These are phyloP conservation scores for Sporormia fimetaria DNA, from an alignment of 495 filamentous ascomycete genomes.

Conservation along the genomic window DNA sequence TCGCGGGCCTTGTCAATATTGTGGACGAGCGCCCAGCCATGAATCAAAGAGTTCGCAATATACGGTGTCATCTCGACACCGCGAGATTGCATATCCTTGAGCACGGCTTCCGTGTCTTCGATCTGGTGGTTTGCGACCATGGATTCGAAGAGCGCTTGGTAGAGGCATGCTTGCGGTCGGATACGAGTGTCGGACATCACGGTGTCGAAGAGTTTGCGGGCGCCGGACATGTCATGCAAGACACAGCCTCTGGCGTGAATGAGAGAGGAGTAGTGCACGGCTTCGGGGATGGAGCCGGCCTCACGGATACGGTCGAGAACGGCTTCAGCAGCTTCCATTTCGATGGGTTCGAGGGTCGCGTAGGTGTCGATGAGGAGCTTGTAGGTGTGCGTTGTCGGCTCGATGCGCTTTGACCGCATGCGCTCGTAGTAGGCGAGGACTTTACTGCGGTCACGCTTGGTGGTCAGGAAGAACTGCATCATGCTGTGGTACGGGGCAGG, in stretches of 20 bases:
- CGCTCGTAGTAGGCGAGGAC: conserved; percentile 93
- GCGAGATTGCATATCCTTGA: conserved; percentile 58
- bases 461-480: conserved; percentile 98
- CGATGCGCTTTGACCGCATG: conserved; percentile 77
- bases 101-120: conserved; percentile 53
- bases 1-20: conserved; percentile 65
- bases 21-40: conserved; percentile 84
- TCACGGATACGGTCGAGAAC: conserved; percentile 69
- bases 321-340: conserved; percentile 80
- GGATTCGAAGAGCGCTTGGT: conserved; percentile 88
- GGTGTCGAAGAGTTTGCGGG: conserved; percentile 67
- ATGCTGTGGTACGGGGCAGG: conserved; percentile 96
- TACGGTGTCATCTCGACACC: conserved; percentile 85
- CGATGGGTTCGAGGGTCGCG: conserved; percentile 82
- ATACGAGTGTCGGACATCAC: conserved; percentile 56
- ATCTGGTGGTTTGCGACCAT: conserved; percentile 92
- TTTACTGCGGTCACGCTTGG: conserved; percentile 88
- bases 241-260: conserved; percentile 96
- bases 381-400: conserved; percentile 90
- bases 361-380: conserved; percentile 95
- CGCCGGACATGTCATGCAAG: conserved; percentile 76
- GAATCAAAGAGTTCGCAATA: conserved; percentile 98
- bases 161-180: conserved; percentile 69
- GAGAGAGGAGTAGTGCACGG: conserved; percentile 88
- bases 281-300: conserved; percentile 65